These are phyloP conservation scores for Talaromyces verruculosus DNA, from an alignment of 2,329 filamentous ascomycete genomes.

Conservation along the genomic window DNA sequence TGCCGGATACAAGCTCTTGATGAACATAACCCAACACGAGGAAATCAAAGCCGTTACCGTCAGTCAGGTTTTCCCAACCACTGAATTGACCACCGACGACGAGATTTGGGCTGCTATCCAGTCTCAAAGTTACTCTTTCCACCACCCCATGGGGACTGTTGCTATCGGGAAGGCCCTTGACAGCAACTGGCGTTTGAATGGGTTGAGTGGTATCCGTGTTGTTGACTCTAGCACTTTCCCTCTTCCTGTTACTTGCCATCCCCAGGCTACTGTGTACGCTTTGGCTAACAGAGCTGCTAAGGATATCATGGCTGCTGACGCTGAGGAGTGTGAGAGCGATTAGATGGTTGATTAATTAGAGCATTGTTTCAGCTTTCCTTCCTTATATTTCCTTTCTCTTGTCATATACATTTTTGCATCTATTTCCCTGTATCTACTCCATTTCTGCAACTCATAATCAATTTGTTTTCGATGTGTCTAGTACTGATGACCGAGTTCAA, in stretches of 20 bases:
- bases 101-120: conserved; percentile 1
- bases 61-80: not conserved
- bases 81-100: not conserved
- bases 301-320: not conserved
- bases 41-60: not conserved
- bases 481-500: not conserved
- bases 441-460: not conserved
- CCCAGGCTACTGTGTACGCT: not conserved
- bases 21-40: not conserved
- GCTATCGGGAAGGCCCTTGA: not conserved
- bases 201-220: not conserved
- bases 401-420: not conserved
- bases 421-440: not conserved
- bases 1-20: not conserved
- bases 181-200: not conserved
- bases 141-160: conserved; percentile 4
- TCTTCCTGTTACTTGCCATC: not conserved
- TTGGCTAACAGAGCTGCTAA: not conserved
- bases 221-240: not conserved
- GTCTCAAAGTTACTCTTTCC: not conserved
- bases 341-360: not conserved
- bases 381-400: not conserved
- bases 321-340: not conserved
- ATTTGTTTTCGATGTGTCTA: not conserved
- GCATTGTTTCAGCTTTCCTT: not conserved